These are phyloP conservation scores for Rhodotorula sp. DNA, from an alignment of 1,284 basidiomycete species.

Conservation along the genomic window DNA sequence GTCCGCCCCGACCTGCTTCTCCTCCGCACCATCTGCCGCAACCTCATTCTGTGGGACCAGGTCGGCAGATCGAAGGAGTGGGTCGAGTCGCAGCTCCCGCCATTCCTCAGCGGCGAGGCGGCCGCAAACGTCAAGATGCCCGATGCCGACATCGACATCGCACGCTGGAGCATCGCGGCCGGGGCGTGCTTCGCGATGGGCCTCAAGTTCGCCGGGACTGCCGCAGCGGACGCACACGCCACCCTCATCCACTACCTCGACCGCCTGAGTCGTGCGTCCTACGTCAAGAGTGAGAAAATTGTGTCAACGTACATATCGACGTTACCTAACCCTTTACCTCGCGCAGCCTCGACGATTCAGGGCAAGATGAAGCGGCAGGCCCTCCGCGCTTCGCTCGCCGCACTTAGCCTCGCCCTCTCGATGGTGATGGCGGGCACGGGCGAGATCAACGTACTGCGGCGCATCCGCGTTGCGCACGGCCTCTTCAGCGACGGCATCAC, in stretches of 20 bases:
- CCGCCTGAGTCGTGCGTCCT: slow-evolving; percentile 59
- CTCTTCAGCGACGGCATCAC: slow-evolving; percentile 73
- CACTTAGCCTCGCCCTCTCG: slow-evolving; percentile 78
- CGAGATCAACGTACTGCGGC: slow-evolving; percentile 81
- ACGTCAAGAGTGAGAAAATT: slow-evolving; percentile 47
- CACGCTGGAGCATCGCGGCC: slow-evolving; percentile 82
- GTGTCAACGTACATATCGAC: slow-evolving; percentile 42
- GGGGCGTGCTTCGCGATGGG: slow-evolving; percentile 89
- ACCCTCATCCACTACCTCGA: slow-evolving; percentile 79
- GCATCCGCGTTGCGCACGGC: slow-evolving; percentile 89
- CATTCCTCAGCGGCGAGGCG: slow-evolving; percentile 59
- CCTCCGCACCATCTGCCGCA: slow-evolving; percentile 71
- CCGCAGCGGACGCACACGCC: slow-evolving; percentile 77
- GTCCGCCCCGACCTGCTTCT: slow-evolving; percentile 86
- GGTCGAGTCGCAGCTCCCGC: slow-evolving; percentile 73
- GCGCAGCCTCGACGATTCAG: slow-evolving; percentile 70
- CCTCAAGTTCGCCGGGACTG: slow-evolving; percentile 90
- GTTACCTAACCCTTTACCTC: not conserved
- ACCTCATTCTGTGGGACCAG: slow-evolving; percentile 83
- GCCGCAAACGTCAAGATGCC: slow-evolving; percentile 16
- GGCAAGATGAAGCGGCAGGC: slow-evolving; percentile 79
- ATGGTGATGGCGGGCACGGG: slow-evolving; percentile 97
- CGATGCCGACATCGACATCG: slow-evolving; percentile 53
- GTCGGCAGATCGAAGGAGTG: slow-evolving; percentile 73
- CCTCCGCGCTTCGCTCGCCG: slow-evolving; percentile 81